Evolutionary conservation across 768 basidiomycete species (phyloP).

Genomic region (Coprinopsis cinerea): DNA sequence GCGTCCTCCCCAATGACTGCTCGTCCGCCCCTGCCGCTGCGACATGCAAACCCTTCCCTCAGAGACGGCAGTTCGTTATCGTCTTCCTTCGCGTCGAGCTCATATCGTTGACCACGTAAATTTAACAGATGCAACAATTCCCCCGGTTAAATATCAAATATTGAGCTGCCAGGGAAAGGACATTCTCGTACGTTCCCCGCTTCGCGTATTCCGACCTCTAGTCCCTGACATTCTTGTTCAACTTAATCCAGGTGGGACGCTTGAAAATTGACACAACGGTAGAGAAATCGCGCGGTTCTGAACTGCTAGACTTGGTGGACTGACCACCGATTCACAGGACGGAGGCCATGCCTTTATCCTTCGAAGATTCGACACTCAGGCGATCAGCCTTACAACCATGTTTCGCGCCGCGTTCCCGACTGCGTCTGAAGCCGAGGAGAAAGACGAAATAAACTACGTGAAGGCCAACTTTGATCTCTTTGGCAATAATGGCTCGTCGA

Average conservation of each 20-base stretch:
- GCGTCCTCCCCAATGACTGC: slow-evolving; percentile 29
- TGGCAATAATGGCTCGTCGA: slow-evolving; percentile 70
- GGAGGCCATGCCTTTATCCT: slow-evolving; percentile 89
- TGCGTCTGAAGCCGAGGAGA: slow-evolving; percentile 72
- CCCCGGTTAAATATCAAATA: slow-evolving; percentile 87
- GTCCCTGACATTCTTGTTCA: neutral
- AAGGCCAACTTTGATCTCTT: slow-evolving; percentile 69
- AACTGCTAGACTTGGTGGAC: too few species aligned
- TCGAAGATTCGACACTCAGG: slow-evolving; percentile 88
- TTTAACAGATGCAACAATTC: slow-evolving; percentile 33
- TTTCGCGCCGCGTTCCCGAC: slow-evolving; percentile 91
- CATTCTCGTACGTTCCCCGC: slow-evolving; percentile 57
- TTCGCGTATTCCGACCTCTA: slow-evolving; percentile 3
- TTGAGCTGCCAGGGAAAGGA: slow-evolving; percentile 82
- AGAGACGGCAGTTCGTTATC: slow-evolving; percentile 33
- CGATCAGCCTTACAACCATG: slow-evolving; percentile 92
- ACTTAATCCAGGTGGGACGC: slow-evolving; percentile 70
- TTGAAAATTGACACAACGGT: slow-evolving; percentile 81
- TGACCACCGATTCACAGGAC: slow-evolving; percentile 38
- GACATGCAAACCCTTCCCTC: slow-evolving; percentile 46
- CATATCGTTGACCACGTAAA: slow-evolving; percentile 11
- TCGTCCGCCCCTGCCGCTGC: slow-evolving; percentile 48
- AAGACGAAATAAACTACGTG: slow-evolving; percentile 77
- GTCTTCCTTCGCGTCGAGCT: slow-evolving; percentile 1
- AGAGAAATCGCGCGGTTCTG: slow-evolving; percentile 38